Evolutionary conservation across 768 basidiomycete genomes (phyloP).

Genomic region (Hericium rajendrae): DNA sequence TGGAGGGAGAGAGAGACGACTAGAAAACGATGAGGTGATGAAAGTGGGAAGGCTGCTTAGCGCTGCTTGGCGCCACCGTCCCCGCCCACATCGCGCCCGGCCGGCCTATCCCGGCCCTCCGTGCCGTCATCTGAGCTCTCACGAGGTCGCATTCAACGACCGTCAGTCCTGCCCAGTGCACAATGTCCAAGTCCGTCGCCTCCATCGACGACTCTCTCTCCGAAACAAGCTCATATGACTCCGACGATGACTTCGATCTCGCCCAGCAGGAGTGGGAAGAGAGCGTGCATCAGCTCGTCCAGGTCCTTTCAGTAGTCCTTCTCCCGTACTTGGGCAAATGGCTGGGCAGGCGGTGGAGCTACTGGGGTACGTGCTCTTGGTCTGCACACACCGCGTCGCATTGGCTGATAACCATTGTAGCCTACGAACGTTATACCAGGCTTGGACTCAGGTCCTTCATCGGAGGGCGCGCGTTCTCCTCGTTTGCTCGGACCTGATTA

Average conservation of each 20-base stretch:
- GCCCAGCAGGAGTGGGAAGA: constrained; percentile 94
- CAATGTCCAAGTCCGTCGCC: constrained; percentile 52
- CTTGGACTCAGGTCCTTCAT: constrained; percentile 61
- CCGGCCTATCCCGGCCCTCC: neutral
- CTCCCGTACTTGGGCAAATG: constrained; percentile 85
- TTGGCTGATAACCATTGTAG: constrained; percentile 26
- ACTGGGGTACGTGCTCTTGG: constrained; percentile 56
- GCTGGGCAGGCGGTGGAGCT: constrained; percentile 77
- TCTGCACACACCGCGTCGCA: neutral
- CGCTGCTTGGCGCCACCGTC: neutral
- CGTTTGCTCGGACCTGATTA: neutral
- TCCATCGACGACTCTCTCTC: constrained; percentile 49
- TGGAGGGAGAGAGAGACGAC: constrained; percentile 1
- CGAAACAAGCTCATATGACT: constrained; percentile 42
- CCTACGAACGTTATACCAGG: constrained; percentile 60
- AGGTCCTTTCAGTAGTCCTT: constrained; percentile 70
- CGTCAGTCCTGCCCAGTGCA: neutral
- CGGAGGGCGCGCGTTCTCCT: constrained; percentile 22
- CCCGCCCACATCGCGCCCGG: neutral
- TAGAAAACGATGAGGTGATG: constrained; percentile 5
- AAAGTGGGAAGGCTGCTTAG: constrained; percentile 3
- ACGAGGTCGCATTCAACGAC: neutral
- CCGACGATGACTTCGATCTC: constrained; percentile 57
- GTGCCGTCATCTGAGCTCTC: constrained; percentile 1
- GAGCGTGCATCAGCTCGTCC: constrained; percentile 73